Conservation (phyloP, 441 rosid genomes). For the Brassica hybrid region DNA sequence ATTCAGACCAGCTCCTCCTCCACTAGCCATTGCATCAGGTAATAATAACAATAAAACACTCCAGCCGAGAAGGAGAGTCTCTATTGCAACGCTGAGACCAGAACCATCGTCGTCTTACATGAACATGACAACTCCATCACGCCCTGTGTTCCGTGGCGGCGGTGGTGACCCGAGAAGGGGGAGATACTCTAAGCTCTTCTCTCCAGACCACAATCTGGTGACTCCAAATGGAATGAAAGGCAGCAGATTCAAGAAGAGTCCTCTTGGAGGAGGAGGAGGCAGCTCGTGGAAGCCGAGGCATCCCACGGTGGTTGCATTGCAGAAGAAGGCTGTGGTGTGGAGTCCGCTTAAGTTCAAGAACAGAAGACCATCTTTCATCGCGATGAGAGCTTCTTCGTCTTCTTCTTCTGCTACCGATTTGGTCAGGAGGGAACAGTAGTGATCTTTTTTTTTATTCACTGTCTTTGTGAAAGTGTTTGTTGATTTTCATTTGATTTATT, state of each 20-base stretch:
- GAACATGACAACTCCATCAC: slow-evolving; percentile 61
- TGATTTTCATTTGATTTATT: too few species aligned
- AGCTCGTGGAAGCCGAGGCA: slow-evolving; percentile 87
- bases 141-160: slow-evolving; percentile 30
- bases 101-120: slow-evolving; percentile 44
- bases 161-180: slow-evolving; percentile 62
- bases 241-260: slow-evolving; percentile 88
- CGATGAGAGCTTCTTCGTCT: slow-evolving; percentile 25
- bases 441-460: slow-evolving; percentile 15
- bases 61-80: slow-evolving; percentile 76
- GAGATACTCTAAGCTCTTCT: slow-evolving; percentile 74
- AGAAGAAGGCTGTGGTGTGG: slow-evolving; percentile 82
- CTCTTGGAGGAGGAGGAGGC: slow-evolving; percentile 62
- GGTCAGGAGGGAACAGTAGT: slow-evolving; percentile 34
- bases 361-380: slow-evolving; percentile 42
- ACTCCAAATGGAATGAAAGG: slow-evolving; percentile 62
- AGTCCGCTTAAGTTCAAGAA: slow-evolving; percentile 79
- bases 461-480: slow-evolving; percentile 34
- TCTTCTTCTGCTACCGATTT: slow-evolving; percentile 23
- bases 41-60: slow-evolving; percentile 33
- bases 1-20: slow-evolving; percentile 51
- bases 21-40: slow-evolving; percentile 45
- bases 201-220: slow-evolving; percentile 54
- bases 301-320: slow-evolving; percentile 87
- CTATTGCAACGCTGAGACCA: slow-evolving; percentile 78